Percentiles rank a stretch among this genome's conserved stretches.
phyloP scores from a whole-genome alignment of 192 early-diverging fungal species.

The Glomus cerebriforme region DNA sequence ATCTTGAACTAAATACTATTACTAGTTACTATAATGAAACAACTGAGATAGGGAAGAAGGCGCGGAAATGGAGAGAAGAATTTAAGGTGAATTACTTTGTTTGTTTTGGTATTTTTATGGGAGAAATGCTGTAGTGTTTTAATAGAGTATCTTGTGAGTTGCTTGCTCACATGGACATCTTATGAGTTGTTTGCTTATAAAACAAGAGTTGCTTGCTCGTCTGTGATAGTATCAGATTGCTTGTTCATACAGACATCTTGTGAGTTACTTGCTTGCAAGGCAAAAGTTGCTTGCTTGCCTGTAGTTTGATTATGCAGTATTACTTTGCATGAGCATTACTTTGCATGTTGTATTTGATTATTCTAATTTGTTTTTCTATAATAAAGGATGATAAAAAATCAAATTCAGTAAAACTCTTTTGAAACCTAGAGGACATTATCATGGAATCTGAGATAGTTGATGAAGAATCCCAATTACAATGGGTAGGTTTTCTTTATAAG shows the following conservation, averaged over 20 bases:
- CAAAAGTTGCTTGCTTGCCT: not conserved
- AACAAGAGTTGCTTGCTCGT: not conserved
- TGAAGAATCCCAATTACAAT: conserved; percentile 19
- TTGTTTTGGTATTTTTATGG: no score
- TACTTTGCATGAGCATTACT: no score
- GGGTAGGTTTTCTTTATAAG: conserved; percentile 28
- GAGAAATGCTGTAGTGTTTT: no score
- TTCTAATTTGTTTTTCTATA: not conserved
- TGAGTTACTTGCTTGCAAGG: no score
- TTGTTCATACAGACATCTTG: conserved; percentile 4
- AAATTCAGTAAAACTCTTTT: conserved; percentile 18
- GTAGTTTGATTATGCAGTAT: not conserved
- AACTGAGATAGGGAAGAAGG: not conserved
- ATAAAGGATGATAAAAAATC: not conserved
- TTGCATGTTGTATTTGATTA: not conserved
- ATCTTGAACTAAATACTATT: conserved; percentile 2
- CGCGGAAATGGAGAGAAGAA: not conserved
- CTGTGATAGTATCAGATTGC: conserved; percentile 1
- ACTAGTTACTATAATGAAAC: not conserved
- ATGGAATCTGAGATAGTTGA: conserved; percentile 11
- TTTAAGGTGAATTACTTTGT: not conserved
- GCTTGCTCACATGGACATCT: not conserved
- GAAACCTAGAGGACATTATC: not conserved
- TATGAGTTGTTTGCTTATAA: not conserved
- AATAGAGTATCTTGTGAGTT: conserved; percentile 12